Conservation (phyloP, 2,329 filamentous ascomycete species). For the Alternaria panax region DNA sequence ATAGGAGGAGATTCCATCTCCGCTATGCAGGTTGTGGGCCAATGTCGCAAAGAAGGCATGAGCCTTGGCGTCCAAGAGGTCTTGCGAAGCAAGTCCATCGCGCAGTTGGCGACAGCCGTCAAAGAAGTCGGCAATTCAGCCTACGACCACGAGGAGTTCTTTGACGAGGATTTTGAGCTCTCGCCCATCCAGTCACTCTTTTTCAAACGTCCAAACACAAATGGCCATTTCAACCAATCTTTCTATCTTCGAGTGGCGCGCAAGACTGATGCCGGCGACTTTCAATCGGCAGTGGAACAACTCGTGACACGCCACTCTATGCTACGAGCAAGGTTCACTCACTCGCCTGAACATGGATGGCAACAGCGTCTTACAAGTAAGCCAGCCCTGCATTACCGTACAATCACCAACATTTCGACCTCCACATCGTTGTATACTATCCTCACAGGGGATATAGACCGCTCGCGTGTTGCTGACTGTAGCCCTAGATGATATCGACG, state of each 20-base stretch:
- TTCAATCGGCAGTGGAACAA: constrained; percentile 32
- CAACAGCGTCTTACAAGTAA: constrained; percentile 43
- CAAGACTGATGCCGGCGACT: constrained; percentile 33
- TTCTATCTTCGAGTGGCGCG: constrained; percentile 43
- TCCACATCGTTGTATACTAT: background rate
- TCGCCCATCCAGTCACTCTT: constrained; percentile 45
- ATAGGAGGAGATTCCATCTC: constrained; percentile 60
- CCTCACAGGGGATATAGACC: background rate
- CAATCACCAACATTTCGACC: background rate
- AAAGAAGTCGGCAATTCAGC: constrained; percentile 27
- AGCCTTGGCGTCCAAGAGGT: constrained; percentile 58
- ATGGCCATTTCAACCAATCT: constrained; percentile 47
- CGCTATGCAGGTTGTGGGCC: constrained; percentile 59
- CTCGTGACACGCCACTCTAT: constrained; percentile 43
- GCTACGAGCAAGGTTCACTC: constrained; percentile 41
- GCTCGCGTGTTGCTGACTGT: constrained; percentile 7
- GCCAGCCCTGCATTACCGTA: background rate
- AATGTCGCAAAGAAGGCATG: constrained; percentile 56
- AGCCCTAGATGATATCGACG: constrained; percentile 26
- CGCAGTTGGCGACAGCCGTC: constrained; percentile 35
- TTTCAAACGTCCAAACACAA: constrained; percentile 41
- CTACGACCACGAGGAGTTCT: constrained; percentile 32
- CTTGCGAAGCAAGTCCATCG: constrained; percentile 57
- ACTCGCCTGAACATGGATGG: constrained; percentile 35
- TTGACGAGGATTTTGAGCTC: constrained; percentile 41